Evolutionary conservation across 352 stramenopile genomes (phyloP).

Genomic region (Thalassiosira mediterranea): DNA sequence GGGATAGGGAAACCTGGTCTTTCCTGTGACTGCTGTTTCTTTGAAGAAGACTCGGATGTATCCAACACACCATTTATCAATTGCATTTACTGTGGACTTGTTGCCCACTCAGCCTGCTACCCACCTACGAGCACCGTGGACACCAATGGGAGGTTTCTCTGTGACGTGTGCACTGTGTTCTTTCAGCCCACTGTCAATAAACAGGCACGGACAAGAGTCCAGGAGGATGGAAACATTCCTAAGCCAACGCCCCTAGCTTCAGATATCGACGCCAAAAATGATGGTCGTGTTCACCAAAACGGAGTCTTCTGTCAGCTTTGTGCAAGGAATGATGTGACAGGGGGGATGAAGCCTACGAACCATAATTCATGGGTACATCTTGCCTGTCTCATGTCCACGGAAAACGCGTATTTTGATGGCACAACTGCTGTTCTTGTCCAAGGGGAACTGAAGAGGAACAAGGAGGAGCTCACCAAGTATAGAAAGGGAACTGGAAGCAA

Average conservation of each 20-base stretch:
- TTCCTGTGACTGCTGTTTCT: constrained; percentile 30
- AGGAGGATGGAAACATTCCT: constrained; percentile 11
- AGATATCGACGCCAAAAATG: constrained; percentile 29
- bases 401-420: too few species aligned
- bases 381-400: constrained; percentile 18
- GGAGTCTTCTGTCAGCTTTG: constrained; percentile 29
- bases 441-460: too few species aligned
- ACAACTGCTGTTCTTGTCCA: too few species aligned
- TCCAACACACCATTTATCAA: constrained; percentile 27
- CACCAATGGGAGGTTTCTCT: constrained; percentile 23
- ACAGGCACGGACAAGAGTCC: constrained; percentile 3
- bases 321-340: too few species aligned
- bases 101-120: constrained; percentile 33
- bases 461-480: too few species aligned
- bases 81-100: constrained; percentile 23
- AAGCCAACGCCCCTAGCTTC: constrained; percentile 11
- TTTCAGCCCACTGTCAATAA: constrained; percentile 29
- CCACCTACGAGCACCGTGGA: constrained; percentile 16
- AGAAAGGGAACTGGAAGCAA: too few species aligned
- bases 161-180: constrained; percentile 21
- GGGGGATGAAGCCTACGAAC: constrained; percentile 2
- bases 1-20: constrained; percentile 23
- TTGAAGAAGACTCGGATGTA: constrained; percentile 22
- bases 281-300: constrained; percentile 21
- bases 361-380: constrained; percentile 26